Percentiles rank a stretch among this genome's conserved stretches.
phyloP scores from a whole-genome alignment of 1,284 basidiomycete genomes.

The Cystobasidium sp. region DNA sequence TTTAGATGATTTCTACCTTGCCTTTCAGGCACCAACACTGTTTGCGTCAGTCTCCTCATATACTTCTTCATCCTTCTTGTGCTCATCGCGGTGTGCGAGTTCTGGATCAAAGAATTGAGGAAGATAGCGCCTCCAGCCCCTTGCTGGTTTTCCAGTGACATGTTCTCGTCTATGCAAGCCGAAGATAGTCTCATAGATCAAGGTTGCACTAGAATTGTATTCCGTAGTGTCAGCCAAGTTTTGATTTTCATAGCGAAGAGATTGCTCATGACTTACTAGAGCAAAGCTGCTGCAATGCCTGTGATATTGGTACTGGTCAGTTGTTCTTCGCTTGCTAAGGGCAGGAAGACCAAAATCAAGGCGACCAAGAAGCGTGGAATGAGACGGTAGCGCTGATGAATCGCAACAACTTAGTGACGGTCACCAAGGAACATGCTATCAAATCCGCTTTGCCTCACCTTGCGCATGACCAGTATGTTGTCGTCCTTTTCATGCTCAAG shows the following conservation, averaged over 20 bases:
- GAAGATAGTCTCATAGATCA: slow-evolving; percentile 26
- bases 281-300: slow-evolving; percentile 17
- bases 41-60: not conserved
- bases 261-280: slow-evolving; percentile 9
- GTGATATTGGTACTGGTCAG: slow-evolving; percentile 14
- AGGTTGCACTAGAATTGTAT: not conserved
- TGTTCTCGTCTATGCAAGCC: slow-evolving; percentile 21
- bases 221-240: not conserved
- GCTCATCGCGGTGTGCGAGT: slow-evolving; percentile 23
- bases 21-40: not conserved
- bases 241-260: not conserved
- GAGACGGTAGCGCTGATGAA: slow-evolving; percentile 12
- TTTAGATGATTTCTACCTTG: not conserved
- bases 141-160: slow-evolving; percentile 19
- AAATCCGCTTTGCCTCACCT: not conserved
- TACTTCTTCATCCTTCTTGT: slow-evolving; percentile 7
- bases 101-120: slow-evolving; percentile 31
- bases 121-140: slow-evolving; percentile 8
- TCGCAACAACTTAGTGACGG: not conserved
- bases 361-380: slow-evolving; percentile 26
- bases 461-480: slow-evolving; percentile 21
- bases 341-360: slow-evolving; percentile 19
- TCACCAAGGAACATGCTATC: not conserved
- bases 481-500: slow-evolving; percentile 16
- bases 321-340: slow-evolving; percentile 6